phyloP scores from a whole-genome alignment of 192 early-diverging fungal species.

The Podila clonocystis region DNA sequence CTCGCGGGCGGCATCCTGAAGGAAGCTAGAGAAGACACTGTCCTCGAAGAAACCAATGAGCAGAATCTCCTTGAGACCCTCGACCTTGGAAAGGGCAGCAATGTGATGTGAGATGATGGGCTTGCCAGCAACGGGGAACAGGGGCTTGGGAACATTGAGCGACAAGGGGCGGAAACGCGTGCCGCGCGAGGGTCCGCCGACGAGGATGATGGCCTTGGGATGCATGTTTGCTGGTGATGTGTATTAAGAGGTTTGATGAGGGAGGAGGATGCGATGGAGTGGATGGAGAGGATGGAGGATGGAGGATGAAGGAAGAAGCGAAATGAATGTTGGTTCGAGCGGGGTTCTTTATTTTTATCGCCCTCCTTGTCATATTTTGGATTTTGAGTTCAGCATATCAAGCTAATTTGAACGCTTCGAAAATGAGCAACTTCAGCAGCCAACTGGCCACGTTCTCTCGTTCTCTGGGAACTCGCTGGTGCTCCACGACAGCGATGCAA shows the following conservation, averaged over 20 bases:
- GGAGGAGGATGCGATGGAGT: background rate
- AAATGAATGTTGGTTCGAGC: background rate
- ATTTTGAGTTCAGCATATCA: too few species aligned
- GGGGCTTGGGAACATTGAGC: slow-evolving; percentile 95
- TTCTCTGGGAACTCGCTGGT: too few species aligned
- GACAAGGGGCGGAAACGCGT: slow-evolving; percentile 98
- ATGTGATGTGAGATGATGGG: slow-evolving; percentile 99
- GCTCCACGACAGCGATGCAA: too few species aligned
- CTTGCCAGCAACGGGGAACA: slow-evolving; percentile 96
- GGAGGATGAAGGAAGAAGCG: background rate
- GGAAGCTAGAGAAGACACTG: slow-evolving; percentile 88
- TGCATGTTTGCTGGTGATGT: slow-evolving; percentile 16
- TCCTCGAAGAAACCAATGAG: slow-evolving; percentile 98
- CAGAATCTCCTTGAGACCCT: slow-evolving; percentile 92
- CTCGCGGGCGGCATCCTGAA: slow-evolving; percentile 86
- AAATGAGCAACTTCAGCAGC: too few species aligned
- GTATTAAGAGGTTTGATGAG: slow-evolving; percentile 4
- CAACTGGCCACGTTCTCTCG: too few species aligned
- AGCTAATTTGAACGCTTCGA: too few species aligned
- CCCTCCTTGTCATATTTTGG: background rate
- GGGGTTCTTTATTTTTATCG: too few species aligned
- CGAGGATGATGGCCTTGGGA: slow-evolving; percentile 93
- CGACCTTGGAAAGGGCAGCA: slow-evolving; percentile 87
- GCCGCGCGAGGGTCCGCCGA: slow-evolving; percentile 96
- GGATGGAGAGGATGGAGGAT: slow-evolving; percentile 1